Base-by-base conservation (phyloP, 768 basidiomycete species). In the Rickenella mellea region DNA sequence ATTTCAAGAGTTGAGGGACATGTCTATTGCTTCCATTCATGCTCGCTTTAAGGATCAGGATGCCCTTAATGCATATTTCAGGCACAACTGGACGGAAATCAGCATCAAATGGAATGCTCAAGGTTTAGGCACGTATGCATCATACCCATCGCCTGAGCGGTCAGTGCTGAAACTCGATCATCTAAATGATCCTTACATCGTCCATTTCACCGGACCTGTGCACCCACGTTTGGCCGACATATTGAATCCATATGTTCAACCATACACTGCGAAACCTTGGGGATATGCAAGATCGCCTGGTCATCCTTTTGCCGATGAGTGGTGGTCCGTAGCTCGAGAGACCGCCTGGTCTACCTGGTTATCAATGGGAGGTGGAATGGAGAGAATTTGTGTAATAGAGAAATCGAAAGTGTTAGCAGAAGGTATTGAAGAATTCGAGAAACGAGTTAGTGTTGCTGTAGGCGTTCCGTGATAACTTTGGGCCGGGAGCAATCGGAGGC, bases 161-260 rank as follows among this genome's bases (percentile, higher is more conserved):
- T 54, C 61, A 2, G 35, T 21, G 6, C 43, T 70, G 15, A 45
- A 54, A 25, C 46, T 71, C 27, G 49, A 49, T 6, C 58, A 57
- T 24, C 65, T 71, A 65, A 45, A 54, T 17, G 55, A 70, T 28
- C 68, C 72, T 0, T 48, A 48, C 8, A 66, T 79, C 45, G 70
- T 78, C 10, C 77, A 76, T 50, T 79, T 79, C 56, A 75, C 75
- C 2, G 75, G 77, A 2, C 70, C 76, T 1, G 60, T 74, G 22
- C 61, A 75, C 53, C 74, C 75, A 1, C 47, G 52, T 4, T 33
- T 75, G 46, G 63, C 56, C 6, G 57, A 62, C 4, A 66, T 75
- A 9, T 51, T 76, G 47, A 74, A 74, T 51, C 68, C 69, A 1
- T 69, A 61, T 42, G 63, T 73, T n/a, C 74, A 70, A 48, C 76